A percentile compares a stretch with the other conserved stretches of the same genome.
phyloP scores from a whole-genome alignment of 495 filamentous ascomycete genomes.

The Aspergillus hancockii region DNA sequence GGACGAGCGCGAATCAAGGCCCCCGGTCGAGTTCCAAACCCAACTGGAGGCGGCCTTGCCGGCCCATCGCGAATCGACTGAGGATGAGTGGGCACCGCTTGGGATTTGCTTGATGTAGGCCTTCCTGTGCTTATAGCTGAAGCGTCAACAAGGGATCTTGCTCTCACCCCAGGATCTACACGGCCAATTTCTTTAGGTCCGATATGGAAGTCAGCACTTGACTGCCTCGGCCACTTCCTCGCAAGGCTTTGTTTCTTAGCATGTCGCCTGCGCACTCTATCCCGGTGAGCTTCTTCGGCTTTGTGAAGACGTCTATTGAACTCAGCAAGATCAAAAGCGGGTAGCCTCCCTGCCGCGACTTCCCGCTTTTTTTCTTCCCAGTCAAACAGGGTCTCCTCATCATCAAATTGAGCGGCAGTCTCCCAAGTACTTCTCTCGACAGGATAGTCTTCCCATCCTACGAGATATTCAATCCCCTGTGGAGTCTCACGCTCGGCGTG shows the following conservation, averaged over 20 bases:
- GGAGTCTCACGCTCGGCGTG: conserved; percentile 47
- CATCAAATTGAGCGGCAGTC: conserved; percentile 53
- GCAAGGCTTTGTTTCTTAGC: conserved; percentile 40
- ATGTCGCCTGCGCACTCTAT: conserved; percentile 51
- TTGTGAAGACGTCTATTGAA: conserved; percentile 20
- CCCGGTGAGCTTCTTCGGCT: conserved; percentile 25
- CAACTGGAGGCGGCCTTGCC: conserved; percentile 6
- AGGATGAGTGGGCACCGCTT: neutral
- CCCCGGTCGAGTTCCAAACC: conserved; percentile 14
- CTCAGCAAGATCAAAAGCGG: conserved; percentile 49
- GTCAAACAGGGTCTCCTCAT: conserved; percentile 42
- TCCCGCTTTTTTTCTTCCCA: conserved; percentile 57
- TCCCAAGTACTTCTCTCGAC: conserved; percentile 65
- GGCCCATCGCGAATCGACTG: neutral
- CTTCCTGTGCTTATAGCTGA: neutral
- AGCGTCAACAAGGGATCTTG: neutral
- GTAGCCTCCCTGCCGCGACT: conserved; percentile 39
- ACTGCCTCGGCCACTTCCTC: neutral
- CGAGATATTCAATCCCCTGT: conserved; percentile 54
- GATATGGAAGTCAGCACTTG: neutral
- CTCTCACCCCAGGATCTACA: neutral
- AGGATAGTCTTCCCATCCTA: conserved; percentile 68
- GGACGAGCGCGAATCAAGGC: conserved; percentile 3
- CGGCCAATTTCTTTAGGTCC: neutral
- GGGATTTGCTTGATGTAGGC: neutral